A percentile compares a stretch with the other conserved stretches of the same genome.
phyloP scores from a whole-genome alignment of 2,329 filamentous ascomycete species.

The Penicillium sp. region DNA sequence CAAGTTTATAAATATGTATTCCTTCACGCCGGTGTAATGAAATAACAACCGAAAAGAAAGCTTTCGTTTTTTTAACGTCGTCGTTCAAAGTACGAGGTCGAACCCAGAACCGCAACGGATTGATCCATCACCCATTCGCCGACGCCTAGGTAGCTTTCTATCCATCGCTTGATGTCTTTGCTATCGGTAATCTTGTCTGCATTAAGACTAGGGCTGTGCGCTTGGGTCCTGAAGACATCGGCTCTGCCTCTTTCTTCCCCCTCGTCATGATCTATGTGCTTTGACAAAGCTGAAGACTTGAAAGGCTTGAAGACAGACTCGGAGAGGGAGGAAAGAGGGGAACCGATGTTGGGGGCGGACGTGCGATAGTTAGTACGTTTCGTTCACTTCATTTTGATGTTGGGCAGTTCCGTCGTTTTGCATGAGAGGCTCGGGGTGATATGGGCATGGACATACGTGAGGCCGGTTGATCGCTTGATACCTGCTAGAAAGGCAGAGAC shows the following conservation, averaged over 20 bases:
- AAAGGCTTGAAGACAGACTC: neutral
- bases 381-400: neutral
- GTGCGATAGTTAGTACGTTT: conserved; percentile 11
- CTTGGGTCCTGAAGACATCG: conserved; percentile 19
- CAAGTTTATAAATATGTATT: neutral
- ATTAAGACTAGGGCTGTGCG: conserved; percentile 67
- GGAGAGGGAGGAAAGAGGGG: conserved; percentile 17
- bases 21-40: no score
- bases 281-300: neutral
- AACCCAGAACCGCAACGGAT: conserved; percentile 84
- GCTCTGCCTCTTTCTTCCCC: conserved; percentile 10
- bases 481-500: conserved; percentile 95
- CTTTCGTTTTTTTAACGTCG: conserved; percentile 57
- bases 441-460: conserved; percentile 64
- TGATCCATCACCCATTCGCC: conserved; percentile 99
- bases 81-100: conserved; percentile 86
- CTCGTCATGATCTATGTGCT: neutral
- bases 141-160: conserved; percentile 87
- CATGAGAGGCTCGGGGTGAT: conserved; percentile 41
- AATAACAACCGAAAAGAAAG: no score
- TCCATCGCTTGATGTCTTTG: conserved; percentile 79
- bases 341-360: conserved; percentile 21
- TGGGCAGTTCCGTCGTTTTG: neutral
- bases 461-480: conserved; percentile 92
- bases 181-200: conserved; percentile 79